These are phyloP conservation scores for Colletotrichum sp. DNA, from an alignment of 2,329 filamentous ascomycete genomes.

Conservation along the genomic window DNA sequence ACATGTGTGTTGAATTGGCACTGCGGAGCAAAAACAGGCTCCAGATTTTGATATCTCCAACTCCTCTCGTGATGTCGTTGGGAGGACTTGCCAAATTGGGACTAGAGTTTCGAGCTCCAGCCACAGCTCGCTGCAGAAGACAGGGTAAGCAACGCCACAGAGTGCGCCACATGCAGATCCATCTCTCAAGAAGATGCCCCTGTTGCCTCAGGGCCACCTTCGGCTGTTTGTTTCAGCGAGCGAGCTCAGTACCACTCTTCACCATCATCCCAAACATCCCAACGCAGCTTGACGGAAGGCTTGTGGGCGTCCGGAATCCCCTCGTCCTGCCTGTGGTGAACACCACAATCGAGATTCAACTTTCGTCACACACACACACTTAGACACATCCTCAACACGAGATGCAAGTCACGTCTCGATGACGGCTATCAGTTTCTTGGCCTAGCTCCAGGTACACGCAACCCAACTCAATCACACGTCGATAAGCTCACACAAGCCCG, in stretches of 20 bases:
- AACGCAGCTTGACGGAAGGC: background rate
- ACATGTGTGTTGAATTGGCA: slow-evolving; percentile 15
- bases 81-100: slow-evolving; percentile 19
- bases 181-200: background rate
- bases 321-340: background rate
- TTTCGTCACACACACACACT: background rate
- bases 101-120: slow-evolving; percentile 18
- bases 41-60: slow-evolving; percentile 12
- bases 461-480: background rate
- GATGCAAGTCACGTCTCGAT: background rate
- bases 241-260: background rate
- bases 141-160: background rate
- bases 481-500: slow-evolving; percentile 9
- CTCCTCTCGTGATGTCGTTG: slow-evolving; percentile 18
- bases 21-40: slow-evolving; percentile 8
- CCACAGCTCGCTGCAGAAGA: background rate
- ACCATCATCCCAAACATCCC: background rate
- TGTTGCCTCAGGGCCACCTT: background rate
- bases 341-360: background rate
- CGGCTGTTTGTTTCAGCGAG: slow-evolving; percentile 1
- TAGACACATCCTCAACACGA: background rate
- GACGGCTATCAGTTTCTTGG: background rate
- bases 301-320: background rate
- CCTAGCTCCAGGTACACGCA: background rate
- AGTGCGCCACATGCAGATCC: background rate